A percentile compares a stretch with the other conserved stretches of the same genome.
These are phyloP conservation scores for Ceratocystiopsis sp. DNA, from an alignment of 2,329 filamentous ascomycete species.

Conservation along the genomic window DNA sequence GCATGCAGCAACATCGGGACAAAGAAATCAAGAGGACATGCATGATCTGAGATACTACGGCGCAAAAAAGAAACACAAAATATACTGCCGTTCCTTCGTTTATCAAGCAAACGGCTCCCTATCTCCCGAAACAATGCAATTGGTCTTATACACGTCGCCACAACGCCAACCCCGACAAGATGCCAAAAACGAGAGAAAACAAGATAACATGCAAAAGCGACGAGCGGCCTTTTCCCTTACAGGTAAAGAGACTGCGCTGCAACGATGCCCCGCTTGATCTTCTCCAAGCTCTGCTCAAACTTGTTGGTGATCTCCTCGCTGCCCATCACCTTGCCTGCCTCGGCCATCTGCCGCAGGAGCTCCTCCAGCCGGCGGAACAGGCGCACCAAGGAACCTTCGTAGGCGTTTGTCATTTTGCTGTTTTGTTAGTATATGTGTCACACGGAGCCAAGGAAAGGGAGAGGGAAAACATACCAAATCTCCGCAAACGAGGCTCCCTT, in stretches of 20 bases:
- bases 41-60: too few relatives aligned
- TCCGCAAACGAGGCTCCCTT: slow-evolving; percentile 79
- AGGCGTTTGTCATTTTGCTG: slow-evolving; percentile 95
- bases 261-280: slow-evolving; percentile 86
- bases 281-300: slow-evolving; percentile 71
- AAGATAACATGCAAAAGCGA: too few relatives aligned
- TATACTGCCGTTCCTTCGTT: too few relatives aligned
- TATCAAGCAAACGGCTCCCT: too few relatives aligned
- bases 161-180: too few relatives aligned
- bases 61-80: too few relatives aligned
- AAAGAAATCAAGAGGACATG: too few relatives aligned
- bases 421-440: slow-evolving; percentile 2
- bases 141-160: too few relatives aligned
- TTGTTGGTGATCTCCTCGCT: slow-evolving; percentile 85
- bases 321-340: slow-evolving; percentile 95
- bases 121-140: too few relatives aligned
- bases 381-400: slow-evolving; percentile 90
- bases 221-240: slow-evolving; percentile 25
- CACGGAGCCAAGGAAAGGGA: neutral
- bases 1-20: too few relatives aligned
- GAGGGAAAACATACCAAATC: slow-evolving; percentile 59
- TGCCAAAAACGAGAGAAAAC: too few relatives aligned
- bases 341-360: slow-evolving; percentile 81
- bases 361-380: slow-evolving; percentile 93
- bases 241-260: slow-evolving; percentile 87